Percentiles rank a stretch among this genome's conserved stretches.
phyloP scores from a whole-genome alignment of 768 basidiomycete species.

The Lactarius pseudohatsudake region DNA sequence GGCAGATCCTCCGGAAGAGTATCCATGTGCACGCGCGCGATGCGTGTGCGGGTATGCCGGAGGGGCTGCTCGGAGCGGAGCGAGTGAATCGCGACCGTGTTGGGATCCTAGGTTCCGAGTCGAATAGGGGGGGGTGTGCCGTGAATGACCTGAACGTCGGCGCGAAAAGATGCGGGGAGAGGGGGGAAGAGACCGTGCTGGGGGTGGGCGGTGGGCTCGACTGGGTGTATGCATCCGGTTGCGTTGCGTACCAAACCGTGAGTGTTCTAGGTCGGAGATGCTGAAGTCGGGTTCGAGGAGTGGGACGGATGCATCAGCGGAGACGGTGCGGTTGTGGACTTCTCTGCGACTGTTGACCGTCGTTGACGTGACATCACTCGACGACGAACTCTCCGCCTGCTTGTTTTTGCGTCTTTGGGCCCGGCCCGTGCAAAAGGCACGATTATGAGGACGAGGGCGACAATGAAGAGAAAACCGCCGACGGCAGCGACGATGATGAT shows the following conservation, averaged over 20 bases:
- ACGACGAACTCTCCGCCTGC: not conserved
- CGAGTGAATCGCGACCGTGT: slow-evolving; percentile 8
- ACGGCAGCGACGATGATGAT: slow-evolving; percentile 25
- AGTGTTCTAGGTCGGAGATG: not conserved
- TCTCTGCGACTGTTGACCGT: slow-evolving; percentile 13
- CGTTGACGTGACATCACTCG: slow-evolving; percentile 9
- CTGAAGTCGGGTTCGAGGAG: slow-evolving; percentile 22
- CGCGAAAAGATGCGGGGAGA: slow-evolving; percentile 17
- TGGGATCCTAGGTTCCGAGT: slow-evolving; percentile 10
- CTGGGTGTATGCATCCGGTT: not conserved
- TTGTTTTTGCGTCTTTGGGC: slow-evolving; percentile 13
- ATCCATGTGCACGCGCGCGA: slow-evolving; percentile 25
- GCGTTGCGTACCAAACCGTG: not conserved
- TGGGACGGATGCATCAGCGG: slow-evolving; percentile 27
- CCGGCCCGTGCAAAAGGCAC: slow-evolving; percentile 22
- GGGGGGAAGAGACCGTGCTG: not conserved
- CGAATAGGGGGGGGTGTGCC: slow-evolving; percentile 4
- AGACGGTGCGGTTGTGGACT: slow-evolving; percentile 20
- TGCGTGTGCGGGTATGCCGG: slow-evolving; percentile 24
- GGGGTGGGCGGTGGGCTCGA: not conserved
- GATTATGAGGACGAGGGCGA: slow-evolving; percentile 22
- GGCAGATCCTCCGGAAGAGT: slow-evolving; percentile 25
- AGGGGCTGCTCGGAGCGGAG: slow-evolving; percentile 16
- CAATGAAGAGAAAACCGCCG: slow-evolving; percentile 24
- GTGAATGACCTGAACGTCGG: slow-evolving; percentile 16